These are phyloP conservation scores for Chytriomyces confervae DNA, from an alignment of 192 early-diverging fungal species.

Conservation along the genomic window DNA sequence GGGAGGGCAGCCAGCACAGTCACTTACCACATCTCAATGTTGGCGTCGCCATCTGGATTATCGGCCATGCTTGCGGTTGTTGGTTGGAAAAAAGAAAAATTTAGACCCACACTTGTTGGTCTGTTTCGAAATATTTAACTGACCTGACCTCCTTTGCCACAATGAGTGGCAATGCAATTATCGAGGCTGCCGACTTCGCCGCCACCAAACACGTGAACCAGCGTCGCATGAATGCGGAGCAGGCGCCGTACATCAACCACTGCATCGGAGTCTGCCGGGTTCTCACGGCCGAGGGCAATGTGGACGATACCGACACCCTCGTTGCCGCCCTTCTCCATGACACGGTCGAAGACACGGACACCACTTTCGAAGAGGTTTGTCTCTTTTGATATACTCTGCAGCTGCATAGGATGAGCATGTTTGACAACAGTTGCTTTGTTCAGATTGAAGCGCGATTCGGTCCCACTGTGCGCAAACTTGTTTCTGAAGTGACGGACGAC, in stretches of 20 bases:
- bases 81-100: too few relatives aligned
- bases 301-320: conserved; percentile 53
- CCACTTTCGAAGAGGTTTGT: conserved; percentile 60
- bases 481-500: conserved; percentile 68
- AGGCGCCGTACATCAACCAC: conserved; percentile 71
- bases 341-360: conserved; percentile 74
- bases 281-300: conserved; percentile 54
- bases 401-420: too few relatives aligned
- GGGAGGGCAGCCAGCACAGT: background rate
- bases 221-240: conserved; percentile 56
- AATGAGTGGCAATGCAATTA: conserved; percentile 1
- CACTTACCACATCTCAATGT: conserved; percentile 33
- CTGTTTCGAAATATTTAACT: too few relatives aligned
- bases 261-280: conserved; percentile 62
- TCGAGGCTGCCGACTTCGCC: conserved; percentile 57
- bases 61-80: too few relatives aligned
- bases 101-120: too few relatives aligned
- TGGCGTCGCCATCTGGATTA: conserved; percentile 8
- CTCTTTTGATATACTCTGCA: too few relatives aligned
- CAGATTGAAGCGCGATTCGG: conserved; percentile 59
- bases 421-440: background rate
- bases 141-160: too few relatives aligned
- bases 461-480: conserved; percentile 49
- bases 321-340: conserved; percentile 69
- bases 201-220: conserved; percentile 60